Base-by-base conservation (phyloP, 768 basidiomycete species). In the Chalciporus piperatus region DNA sequence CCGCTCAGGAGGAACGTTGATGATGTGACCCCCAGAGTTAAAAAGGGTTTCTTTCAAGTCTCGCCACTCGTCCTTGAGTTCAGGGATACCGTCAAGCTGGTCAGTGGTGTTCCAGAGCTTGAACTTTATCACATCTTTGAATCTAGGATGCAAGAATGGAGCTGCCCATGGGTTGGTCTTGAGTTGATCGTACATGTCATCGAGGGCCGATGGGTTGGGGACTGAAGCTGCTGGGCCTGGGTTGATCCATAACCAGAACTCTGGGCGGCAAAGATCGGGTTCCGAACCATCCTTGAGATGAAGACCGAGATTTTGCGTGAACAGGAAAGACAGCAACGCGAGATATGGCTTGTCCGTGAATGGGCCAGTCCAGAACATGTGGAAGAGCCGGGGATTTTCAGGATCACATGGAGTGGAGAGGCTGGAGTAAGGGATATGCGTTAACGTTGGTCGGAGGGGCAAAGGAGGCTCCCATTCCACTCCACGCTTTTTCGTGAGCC, bases 261-360 rank as follows among this genome's bases (percentile, higher is more conserved):
- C 83, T 1, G 97, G 92, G 32, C 93, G 80, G 69, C 97, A 99
- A 16, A 79, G 64, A 13, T 60, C 50, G 4, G 65, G 55, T 7
- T 73, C 72, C 0, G 55, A 46, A n/a, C 67, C 72, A 47, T 83
- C 74, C 47, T 80, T 75, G 20, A 83, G 67, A 60, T 96, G 85
- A 22, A 99, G 76, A 13, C 88, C 92, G 14, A 89, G 81, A 64
- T 97, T 97, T 68, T 99, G 97, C 3, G 96, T 97, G 74, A 85
- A 98, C 32, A 98, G 79, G 77, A 93, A 99, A 16, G 94, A 97
- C 20, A 96, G 76, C 41, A 98, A 77, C 1, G 96, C 93, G 52
- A 93, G 82, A 76, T 99, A 98, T 3, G 97, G 97, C 69, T 98
- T 98, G 76, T 99, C 97, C 9, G 94, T 97, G 75, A 99, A 98